phyloP scores from a whole-genome alignment of 176 grass and related monocot genomes.

The Phoenix roebelenii region DNA sequence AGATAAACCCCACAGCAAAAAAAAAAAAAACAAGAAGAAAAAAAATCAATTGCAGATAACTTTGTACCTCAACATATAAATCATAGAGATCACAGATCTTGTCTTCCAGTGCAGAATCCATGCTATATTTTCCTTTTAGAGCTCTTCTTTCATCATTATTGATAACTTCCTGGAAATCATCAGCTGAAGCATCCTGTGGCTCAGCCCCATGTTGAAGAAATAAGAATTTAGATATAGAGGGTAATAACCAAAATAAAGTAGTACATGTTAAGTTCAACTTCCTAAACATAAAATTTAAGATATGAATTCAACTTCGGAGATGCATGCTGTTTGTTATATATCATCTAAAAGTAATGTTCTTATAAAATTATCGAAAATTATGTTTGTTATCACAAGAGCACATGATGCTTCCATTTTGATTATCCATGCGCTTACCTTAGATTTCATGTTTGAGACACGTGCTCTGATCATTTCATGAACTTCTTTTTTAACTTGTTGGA shows the following conservation, averaged over 20 bases:
- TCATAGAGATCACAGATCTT: constrained; percentile 97
- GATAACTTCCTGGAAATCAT: constrained; percentile 63
- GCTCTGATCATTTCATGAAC: constrained; percentile 85
- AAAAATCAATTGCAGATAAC: not conserved
- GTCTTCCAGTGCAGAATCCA: constrained; percentile 82
- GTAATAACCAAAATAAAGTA: too few relatives aligned
- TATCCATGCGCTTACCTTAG: constrained; percentile 32
- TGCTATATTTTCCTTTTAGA: constrained; percentile 60
- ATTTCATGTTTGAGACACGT: constrained; percentile 44
- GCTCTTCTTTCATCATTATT: constrained; percentile 40
- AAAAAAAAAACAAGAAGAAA: not conserved
- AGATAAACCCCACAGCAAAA: not conserved
- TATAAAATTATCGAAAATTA: too few relatives aligned
- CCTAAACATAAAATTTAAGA: too few relatives aligned
- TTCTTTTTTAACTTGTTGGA: constrained; percentile 78
- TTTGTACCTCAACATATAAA: constrained; percentile 92
- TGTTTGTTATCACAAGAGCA: too few relatives aligned
- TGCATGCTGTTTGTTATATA: too few relatives aligned
- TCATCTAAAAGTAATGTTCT: too few relatives aligned
- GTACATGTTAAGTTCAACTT: too few relatives aligned
- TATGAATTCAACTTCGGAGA: too few relatives aligned
- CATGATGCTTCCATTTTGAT: too few relatives aligned
- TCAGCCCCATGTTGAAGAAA: constrained; percentile 18
- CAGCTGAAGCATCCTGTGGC: constrained; percentile 62
- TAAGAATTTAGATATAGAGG: not conserved